Evolutionary conservation across 169 alveolate species (phyloP).

Genomic region (Ichthyophthirius multifiliis): DNA sequence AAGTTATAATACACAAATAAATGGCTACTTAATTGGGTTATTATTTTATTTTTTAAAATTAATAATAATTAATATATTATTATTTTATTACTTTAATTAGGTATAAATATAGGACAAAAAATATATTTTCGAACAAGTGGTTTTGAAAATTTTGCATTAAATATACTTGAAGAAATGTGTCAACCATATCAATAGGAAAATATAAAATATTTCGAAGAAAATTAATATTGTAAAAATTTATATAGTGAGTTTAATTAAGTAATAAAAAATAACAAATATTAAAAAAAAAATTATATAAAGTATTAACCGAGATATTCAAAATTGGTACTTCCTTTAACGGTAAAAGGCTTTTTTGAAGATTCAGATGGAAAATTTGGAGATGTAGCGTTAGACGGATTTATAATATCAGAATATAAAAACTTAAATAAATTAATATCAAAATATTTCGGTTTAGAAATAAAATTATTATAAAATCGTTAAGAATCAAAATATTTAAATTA

Average conservation of each 20-base stretch:
- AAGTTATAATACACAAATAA: slow-evolving; percentile 6
- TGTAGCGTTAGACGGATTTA: neutral
- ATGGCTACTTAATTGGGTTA: neutral
- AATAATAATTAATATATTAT: neutral
- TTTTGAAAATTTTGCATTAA: neutral
- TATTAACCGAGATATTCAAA: neutral
- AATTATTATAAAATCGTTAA: neutral
- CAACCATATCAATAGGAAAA: slow-evolving; percentile 13
- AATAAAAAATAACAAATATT: neutral
- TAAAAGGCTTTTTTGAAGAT: neutral
- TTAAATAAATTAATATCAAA: neutral
- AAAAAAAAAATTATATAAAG: neutral
- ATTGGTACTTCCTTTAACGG: neutral
- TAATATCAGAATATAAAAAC: neutral
- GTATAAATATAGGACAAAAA: neutral
- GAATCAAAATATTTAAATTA: neutral
- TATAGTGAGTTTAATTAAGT: neutral
- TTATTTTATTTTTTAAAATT: slow-evolving; percentile 6
- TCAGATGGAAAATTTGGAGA: neutral
- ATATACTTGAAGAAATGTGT: neutral
- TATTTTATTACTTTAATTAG: neutral
- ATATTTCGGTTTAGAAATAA: neutral
- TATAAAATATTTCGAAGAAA: neutral
- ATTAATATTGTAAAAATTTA: neutral
- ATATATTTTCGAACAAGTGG: neutral